Evolutionary conservation across 441 rosid species (phyloP).

Genomic region (Daphne laureola): DNA sequence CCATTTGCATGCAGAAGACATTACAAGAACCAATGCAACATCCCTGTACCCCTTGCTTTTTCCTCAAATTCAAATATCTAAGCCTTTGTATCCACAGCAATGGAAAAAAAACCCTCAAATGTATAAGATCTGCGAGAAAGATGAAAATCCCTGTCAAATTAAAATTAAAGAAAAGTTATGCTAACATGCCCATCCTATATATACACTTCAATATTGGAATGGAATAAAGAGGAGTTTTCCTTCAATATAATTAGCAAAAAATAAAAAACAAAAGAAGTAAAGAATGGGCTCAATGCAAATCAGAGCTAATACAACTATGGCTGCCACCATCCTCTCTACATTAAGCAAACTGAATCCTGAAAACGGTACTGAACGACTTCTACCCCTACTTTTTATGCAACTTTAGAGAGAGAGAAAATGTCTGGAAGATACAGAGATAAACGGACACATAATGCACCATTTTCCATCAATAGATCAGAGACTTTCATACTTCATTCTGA

Average conservation of each 20-base stretch:
- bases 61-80: constrained; percentile 9
- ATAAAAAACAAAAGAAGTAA: background rate
- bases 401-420: constrained; percentile 6
- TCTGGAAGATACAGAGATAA: constrained; percentile 1
- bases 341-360: no score
- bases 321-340: no score
- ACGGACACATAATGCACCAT: no score
- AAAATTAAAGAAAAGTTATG: constrained; percentile 2
- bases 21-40: constrained; percentile 21
- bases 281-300: background rate
- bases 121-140: constrained; percentile 5
- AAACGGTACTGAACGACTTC: no score
- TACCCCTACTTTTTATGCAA: no score
- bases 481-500: no score
- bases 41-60: constrained; percentile 20
- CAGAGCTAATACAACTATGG: background rate
- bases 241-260: background rate
- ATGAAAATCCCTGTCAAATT: constrained; percentile 1
- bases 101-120: background rate
- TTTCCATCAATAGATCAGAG: no score
- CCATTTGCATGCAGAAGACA: constrained; percentile 42
- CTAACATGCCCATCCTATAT: background rate
- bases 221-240: no score
- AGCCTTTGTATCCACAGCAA: constrained; percentile 7
- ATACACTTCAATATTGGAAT: no score